Evolutionary conservation across 139 green algal species (phyloP), one percentile per base, ranked within the genome.

Genomic region (Chlamydomonas incerta): DNA sequence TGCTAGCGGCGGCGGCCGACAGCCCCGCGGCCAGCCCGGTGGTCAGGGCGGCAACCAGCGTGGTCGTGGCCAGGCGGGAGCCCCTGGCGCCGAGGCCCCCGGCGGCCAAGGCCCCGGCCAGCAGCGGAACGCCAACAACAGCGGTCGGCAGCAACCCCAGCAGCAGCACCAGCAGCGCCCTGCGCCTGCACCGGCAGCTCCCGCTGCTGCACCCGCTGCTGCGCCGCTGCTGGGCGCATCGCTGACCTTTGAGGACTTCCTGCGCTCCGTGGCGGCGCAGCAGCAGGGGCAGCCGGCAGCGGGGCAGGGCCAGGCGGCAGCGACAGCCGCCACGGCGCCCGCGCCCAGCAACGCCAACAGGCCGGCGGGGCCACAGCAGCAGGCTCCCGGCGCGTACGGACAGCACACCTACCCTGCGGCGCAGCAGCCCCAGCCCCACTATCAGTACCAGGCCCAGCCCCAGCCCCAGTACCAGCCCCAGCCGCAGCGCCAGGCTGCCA

Each of bases 181-280:
- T 21, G 17, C 55, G 55, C 9, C 18, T 2, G 55, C 55, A 24
- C 8, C 55, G 55, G 55, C 18, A 6, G 18, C 55, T 24, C 8
- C 18, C 11, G 55, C 55, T 50, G 41, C 41, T 5, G 41, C 41
- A 13, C 6, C 41, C 41, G 6, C 41, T 8, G 72, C 72, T 18
- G 18, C 71, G 21, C 37, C 46, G 26, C 47, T 80, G 72, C 14
- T 41, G 50, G 46, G 72, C 20, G 29, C 29, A 50, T 80, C 55
- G 4, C 26, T 81, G 28, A 81, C 73, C 33, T 81, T 81, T 33
- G 73, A 69, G 34, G 73, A 81, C 55, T 81, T 81, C 55, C 73
- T 81, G 5, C 52, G 55, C 15, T 81, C 73, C 18, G 55, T 81
- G 23, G 73, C 33, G 0, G 57, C 57, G 0, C 28, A 63, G 46